Evolutionary conservation across 2,329 filamentous ascomycete genomes (phyloP).

Genomic region (Exophiala spinifera): DNA sequence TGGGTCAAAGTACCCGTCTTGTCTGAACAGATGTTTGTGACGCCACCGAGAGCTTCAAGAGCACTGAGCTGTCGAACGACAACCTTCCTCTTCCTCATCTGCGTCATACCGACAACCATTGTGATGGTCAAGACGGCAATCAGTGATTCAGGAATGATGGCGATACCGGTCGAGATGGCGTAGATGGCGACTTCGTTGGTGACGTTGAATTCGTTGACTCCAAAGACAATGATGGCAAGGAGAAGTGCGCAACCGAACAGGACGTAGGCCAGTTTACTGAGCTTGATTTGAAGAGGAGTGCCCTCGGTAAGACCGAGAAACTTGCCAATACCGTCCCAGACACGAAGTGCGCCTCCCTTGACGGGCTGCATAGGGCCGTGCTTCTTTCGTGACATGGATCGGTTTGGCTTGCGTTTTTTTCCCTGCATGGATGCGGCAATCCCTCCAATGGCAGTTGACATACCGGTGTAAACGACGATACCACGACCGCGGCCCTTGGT

Average conservation of each 20-base stretch:
- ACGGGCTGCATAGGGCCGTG: slow-evolving; percentile 45
- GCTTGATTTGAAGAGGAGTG: slow-evolving; percentile 78
- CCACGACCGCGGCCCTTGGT: slow-evolving; percentile 59
- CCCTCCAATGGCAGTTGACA: slow-evolving; percentile 61
- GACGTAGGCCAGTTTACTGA: slow-evolving; percentile 79
- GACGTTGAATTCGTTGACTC: slow-evolving; percentile 55
- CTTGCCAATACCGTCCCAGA: slow-evolving; percentile 49
- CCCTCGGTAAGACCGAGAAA: slow-evolving; percentile 64
- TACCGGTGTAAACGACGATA: slow-evolving; percentile 58
- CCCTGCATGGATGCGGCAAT: slow-evolving; percentile 58
- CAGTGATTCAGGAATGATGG: slow-evolving; percentile 62
- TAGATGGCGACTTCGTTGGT: slow-evolving; percentile 60
- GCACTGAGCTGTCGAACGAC: slow-evolving; percentile 54
- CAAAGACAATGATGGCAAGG: slow-evolving; percentile 61
- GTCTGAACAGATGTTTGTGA: slow-evolving; percentile 58
- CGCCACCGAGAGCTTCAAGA: slow-evolving; percentile 56
- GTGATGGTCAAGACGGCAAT: slow-evolving; percentile 63
- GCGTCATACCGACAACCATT: slow-evolving; percentile 55
- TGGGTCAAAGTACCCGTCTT: slow-evolving; percentile 56
- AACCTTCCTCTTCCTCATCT: slow-evolving; percentile 53
- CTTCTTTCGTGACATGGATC: slow-evolving; percentile 47
- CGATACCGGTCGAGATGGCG: slow-evolving; percentile 56
- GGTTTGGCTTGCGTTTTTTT: slow-evolving; percentile 42
- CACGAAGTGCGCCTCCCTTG: slow-evolving; percentile 49
- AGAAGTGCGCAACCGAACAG: slow-evolving; percentile 70